Evolutionary conservation across 495 filamentous ascomycete species (phyloP).

Genomic region (Hypoxylon perforatum): DNA sequence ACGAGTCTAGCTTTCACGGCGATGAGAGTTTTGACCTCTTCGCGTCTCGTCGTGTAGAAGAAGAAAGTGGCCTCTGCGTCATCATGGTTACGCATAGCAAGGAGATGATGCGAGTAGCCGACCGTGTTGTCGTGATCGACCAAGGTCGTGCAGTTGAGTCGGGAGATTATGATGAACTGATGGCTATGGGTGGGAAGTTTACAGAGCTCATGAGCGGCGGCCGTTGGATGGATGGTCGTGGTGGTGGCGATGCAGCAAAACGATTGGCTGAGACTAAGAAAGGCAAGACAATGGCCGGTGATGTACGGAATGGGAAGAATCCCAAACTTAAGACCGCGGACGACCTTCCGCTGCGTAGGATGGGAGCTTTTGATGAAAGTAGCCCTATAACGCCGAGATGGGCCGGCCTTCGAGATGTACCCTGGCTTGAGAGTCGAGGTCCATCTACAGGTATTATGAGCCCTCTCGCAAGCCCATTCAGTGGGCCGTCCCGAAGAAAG

Average conservation of each 20-base stretch:
- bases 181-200: conserved; percentile 48
- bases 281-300: too few relatives aligned
- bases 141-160: conserved; percentile 73
- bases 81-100: conserved; percentile 81
- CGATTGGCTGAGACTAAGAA: neutral
- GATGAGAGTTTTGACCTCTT: conserved; percentile 15
- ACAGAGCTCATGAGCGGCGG: conserved; percentile 50
- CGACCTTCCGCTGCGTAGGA: conserved; percentile 37
- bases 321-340: neutral
- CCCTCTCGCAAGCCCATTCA: conserved; percentile 40
- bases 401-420: conserved; percentile 30
- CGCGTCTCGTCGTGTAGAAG: neutral
- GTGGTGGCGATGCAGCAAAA: neutral
- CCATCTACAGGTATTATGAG: conserved; percentile 42
- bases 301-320: neutral
- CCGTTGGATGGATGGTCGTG: conserved; percentile 38
- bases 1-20: neutral
- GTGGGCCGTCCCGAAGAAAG: conserved; percentile 33
- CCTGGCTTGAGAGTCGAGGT: conserved; percentile 35
- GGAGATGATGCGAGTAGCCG: conserved; percentile 86
- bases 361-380: conserved; percentile 9
- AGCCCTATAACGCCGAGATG: conserved; percentile 33
- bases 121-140: conserved; percentile 76
- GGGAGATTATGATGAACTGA: conserved; percentile 69
- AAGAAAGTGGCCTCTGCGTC: conserved; percentile 60